Conservation (phyloP, 2,329 filamentous ascomycete species). For the Rhynchosporium agropyri region DNA sequence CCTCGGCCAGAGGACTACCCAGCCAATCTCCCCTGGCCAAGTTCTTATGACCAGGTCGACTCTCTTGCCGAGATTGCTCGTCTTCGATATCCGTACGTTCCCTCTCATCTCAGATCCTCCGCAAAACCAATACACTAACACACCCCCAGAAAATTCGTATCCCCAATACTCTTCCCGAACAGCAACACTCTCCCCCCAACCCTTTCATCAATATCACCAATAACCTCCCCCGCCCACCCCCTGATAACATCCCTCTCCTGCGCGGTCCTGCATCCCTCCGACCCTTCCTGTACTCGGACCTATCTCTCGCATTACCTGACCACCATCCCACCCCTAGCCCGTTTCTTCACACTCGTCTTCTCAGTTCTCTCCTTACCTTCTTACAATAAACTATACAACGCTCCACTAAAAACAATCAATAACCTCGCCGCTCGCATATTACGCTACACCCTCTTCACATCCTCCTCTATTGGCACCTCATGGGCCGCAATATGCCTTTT, state of each 20-base stretch:
- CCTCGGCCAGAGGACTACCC: slow-evolving; percentile 70
- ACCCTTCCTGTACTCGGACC: slow-evolving; percentile 85
- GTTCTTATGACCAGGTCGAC: slow-evolving; percentile 74
- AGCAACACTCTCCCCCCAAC: slow-evolving; percentile 66
- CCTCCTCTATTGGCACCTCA: slow-evolving; percentile 79
- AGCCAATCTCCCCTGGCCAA: slow-evolving; percentile 70
- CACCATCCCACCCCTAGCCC: slow-evolving; percentile 77
- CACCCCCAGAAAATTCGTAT: slow-evolving; percentile 67
- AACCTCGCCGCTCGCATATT: slow-evolving; percentile 69
- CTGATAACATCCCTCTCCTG: slow-evolving; percentile 85
- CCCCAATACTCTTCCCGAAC: slow-evolving; percentile 82
- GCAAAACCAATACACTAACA: slow-evolving; percentile 31
- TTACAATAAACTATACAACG: slow-evolving; percentile 68
- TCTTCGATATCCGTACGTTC: slow-evolving; percentile 77
- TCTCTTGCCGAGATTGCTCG: slow-evolving; percentile 79
- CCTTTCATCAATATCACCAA: slow-evolving; percentile 70
- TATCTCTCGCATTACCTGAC: slow-evolving; percentile 86
- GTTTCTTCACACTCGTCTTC: slow-evolving; percentile 77
- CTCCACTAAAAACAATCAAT: slow-evolving; percentile 69
- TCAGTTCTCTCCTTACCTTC: slow-evolving; percentile 66
- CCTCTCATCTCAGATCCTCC: not conserved
- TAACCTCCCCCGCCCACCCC: slow-evolving; percentile 84
- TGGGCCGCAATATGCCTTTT: slow-evolving; percentile 93
- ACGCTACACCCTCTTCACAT: slow-evolving; percentile 75
- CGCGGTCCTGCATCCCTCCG: slow-evolving; percentile 82